Base-by-base conservation (phyloP, 2,329 filamentous ascomycete species). In the Diaporthe sp. region DNA sequence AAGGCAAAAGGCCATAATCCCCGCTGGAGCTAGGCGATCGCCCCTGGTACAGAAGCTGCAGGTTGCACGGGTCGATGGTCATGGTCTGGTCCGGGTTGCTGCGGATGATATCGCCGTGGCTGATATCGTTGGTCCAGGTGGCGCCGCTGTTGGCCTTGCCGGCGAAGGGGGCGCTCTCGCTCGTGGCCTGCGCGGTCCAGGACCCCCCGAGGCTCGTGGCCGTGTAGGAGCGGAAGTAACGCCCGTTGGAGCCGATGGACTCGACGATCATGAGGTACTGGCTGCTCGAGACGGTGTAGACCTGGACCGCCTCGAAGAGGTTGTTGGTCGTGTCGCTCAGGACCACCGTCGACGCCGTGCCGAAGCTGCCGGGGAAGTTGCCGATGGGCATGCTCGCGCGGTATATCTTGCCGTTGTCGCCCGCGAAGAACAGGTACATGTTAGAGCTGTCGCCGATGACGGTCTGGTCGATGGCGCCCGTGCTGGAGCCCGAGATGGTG, bases 181-280 rank as follows among this genome's bases (percentile, higher is more conserved):
- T 86, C 1, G 84, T 84, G 2, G 91, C 89, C 79, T 92, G 88
- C 13, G 87, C 78, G 0, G 89, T 91, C 92, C 92, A 94, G 5
- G 81, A 70, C 12, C 92, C 92, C 51, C 81, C 80, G 12, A 93
- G 85, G 79, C 85, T 89, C 58, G 84, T 87, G 19, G 92, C 89
- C 0, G 90, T 93, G 85, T 91, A 93, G 0, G 91, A 92, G 74
- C 92, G 90, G 88, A 93, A 93, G 82, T 89, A 94, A 2, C 92
- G 87, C 0, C 91, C 91, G 44, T 86, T 83, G 0, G 82, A 51
- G 1, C 92, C 91, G 58, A 90, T 88, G 0, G 90, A 86, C 82
- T 94, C 92, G 46, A 93, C 90, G n/a, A 93, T 88, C 90, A 93
- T 93, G 74, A 93, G 88, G 82, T 93, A 93, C 77, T 88, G 83